Percentiles rank a stretch among this genome's conserved stretches.
Conservation (phyloP, 345 rosid species). For the Linum tenue region DNA sequence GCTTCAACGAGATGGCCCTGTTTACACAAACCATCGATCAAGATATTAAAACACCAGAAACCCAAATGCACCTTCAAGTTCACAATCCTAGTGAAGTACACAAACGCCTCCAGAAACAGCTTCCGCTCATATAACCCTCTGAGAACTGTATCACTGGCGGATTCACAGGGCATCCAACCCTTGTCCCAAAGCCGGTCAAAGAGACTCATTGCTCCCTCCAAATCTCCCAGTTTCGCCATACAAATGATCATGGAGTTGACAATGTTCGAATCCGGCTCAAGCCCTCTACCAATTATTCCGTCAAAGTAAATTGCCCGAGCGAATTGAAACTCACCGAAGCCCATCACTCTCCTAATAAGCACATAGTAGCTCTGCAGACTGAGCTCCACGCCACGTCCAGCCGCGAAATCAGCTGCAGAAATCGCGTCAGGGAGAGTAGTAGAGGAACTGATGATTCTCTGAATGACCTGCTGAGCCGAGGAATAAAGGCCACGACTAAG, state of each 20-base stretch:
- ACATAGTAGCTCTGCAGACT: conserved; percentile 22
- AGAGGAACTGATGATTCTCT: conserved; percentile 28
- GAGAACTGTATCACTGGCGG: conserved; percentile 33
- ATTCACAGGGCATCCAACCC: conserved; percentile 24
- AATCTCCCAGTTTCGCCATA: conserved; percentile 38
- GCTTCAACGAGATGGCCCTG: conserved; percentile 47
- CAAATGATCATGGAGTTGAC: conserved; percentile 44
- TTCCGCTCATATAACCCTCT: conserved; percentile 30
- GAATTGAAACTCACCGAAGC: conserved; percentile 30
- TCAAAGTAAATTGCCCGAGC: conserved; percentile 35
- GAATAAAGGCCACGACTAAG: conserved; percentile 30
- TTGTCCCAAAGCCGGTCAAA: conserved; percentile 35
- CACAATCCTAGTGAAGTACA: conserved; percentile 25
- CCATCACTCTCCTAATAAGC: conserved; percentile 36
- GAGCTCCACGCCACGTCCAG: conserved; percentile 33
- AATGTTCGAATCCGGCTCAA: conserved; percentile 31
- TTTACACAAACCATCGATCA: conserved; percentile 41
- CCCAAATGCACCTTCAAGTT: conserved; percentile 27
- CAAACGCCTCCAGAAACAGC: conserved; percentile 41
- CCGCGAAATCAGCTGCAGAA: conserved; percentile 30
- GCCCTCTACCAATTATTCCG: conserved; percentile 30
- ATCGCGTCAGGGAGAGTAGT: conserved; percentile 32
- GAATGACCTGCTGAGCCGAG: conserved; percentile 36
- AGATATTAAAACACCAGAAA: conserved; percentile 31
- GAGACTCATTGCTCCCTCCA: conserved; percentile 40